These are phyloP conservation scores for Trichothecium roseum DNA, from an alignment of 2,329 filamentous ascomycete genomes.

Conservation along the genomic window DNA sequence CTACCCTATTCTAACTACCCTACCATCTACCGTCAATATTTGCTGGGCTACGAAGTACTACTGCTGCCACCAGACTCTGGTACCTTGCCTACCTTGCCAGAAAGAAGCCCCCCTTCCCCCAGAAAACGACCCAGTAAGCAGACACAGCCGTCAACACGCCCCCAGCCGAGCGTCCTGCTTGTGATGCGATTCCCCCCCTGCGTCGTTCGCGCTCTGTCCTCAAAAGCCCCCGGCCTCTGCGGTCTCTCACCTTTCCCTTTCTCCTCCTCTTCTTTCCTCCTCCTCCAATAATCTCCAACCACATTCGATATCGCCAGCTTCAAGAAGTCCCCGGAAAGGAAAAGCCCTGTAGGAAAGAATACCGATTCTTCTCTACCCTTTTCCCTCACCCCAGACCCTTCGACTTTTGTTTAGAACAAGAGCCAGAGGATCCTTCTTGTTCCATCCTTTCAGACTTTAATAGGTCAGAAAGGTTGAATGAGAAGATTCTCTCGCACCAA, in stretches of 20 bases:
- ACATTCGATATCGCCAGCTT: slow-evolving; percentile 17
- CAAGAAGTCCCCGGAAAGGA: slow-evolving; percentile 10
- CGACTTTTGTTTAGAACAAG: slow-evolving; percentile 48
- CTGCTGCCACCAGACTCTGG: too few species aligned
- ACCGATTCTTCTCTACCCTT: slow-evolving; percentile 20
- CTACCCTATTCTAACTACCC: too few species aligned
- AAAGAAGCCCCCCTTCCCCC: too few species aligned
- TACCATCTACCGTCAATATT: too few species aligned
- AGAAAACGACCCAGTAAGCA: too few species aligned
- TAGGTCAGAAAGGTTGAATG: slow-evolving; percentile 46
- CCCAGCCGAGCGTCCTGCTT: neutral
- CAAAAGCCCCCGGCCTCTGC: slow-evolving; percentile 24
- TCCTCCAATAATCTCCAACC: slow-evolving; percentile 28
- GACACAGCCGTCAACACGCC: too few species aligned
- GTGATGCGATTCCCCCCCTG: slow-evolving; percentile 19
- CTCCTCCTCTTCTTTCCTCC: slow-evolving; percentile 14
- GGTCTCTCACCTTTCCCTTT: slow-evolving; percentile 15
- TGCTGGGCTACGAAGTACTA: too few species aligned
- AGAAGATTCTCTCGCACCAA: slow-evolving; percentile 60
- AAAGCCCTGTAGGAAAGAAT: slow-evolving; percentile 18
- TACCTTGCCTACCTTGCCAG: too few species aligned
- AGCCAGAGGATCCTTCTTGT: slow-evolving; percentile 59
- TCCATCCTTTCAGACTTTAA: slow-evolving; percentile 53
- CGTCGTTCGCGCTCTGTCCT: slow-evolving; percentile 10
- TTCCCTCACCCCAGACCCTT: slow-evolving; percentile 15